Base-by-base conservation (phyloP, 1,284 basidiomycete species). In the Mycena sp. region DNA sequence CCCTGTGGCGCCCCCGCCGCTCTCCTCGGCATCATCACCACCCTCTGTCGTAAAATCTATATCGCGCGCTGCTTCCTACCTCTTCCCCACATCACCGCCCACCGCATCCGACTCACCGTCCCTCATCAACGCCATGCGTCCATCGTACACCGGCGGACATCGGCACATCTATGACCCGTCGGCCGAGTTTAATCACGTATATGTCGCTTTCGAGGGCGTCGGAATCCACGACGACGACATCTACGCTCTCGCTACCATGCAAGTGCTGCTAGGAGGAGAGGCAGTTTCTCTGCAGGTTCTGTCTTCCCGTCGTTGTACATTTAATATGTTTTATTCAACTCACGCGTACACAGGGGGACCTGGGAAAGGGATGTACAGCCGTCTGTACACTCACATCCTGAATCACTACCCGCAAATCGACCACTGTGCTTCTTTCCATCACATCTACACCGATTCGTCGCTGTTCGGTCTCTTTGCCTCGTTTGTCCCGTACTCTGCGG, bases 301-400 rank as follows among this genome's bases (percentile, higher is more conserved):
- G 32, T 14, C 32, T 35, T 14, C 32, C 7, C 7, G 32, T 35
- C 14, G 32, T n/a, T n/a, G 14, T 7, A 35, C 32, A 35, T 35
- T 35, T 35, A 35, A 14, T 35, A 7, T n/a, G n/a, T n/a, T 7
- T 14, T 14, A 35, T 35, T 14, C 14, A 35, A 35, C 32, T 14
- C 9, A 9, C 32, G 32, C 14, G 32, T 35, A 35, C 14, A 35
- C 32, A 35, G 32, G 95, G 68, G 97, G 97, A 3, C 97, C 97
- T 2, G 97, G 97, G 44, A 99, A 99, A 82, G 98, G 97, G 71
- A 99, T 99, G 96, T 99, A 98, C 83, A 96, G 95, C 38, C 91
- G 97, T 19, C 81, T 99, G 55, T 99, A 99, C 82, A 97, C 95
- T n/a, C 92, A 96, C 74, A 95, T 99, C 69, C 88, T 99, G 66